Conservation (phyloP, 176 grass and related monocot genomes). For the Lolium perenne region DNA sequence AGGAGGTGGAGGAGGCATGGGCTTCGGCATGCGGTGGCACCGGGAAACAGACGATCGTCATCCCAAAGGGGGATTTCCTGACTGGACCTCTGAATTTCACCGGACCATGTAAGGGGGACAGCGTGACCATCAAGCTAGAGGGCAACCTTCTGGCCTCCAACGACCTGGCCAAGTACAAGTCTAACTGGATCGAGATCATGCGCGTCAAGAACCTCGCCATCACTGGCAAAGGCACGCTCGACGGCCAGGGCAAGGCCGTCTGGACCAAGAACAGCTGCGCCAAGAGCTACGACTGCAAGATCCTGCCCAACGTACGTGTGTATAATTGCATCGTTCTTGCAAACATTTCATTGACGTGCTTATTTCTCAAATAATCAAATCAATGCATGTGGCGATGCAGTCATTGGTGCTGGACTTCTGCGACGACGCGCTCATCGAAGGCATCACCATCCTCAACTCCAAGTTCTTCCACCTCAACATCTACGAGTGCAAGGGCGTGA, state of each 20-base stretch:
- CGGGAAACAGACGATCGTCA: slow-evolving; percentile 39
- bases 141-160: slow-evolving; percentile 56
- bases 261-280: slow-evolving; percentile 60
- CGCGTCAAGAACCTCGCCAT: slow-evolving; percentile 50
- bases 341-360: too few relatives aligned
- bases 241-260: slow-evolving; percentile 59
- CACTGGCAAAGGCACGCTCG: slow-evolving; percentile 49
- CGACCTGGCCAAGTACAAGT: slow-evolving; percentile 38
- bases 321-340: too few relatives aligned
- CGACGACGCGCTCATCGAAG: slow-evolving; percentile 30
- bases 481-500: slow-evolving; percentile 48
- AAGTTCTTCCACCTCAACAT: slow-evolving; percentile 85
- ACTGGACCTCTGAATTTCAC: slow-evolving; percentile 45
- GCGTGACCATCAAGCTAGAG: slow-evolving; percentile 45
- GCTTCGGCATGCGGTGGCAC: slow-evolving; percentile 34
- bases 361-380: too few relatives aligned
- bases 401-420: slow-evolving; percentile 57
- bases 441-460: slow-evolving; percentile 49
- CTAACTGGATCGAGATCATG: slow-evolving; percentile 64
- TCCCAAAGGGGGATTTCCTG: slow-evolving; percentile 52
- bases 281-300: slow-evolving; percentile 58
- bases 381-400: slow-evolving; percentile 43
- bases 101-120: slow-evolving; percentile 60
- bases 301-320: slow-evolving; percentile 67
- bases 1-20: slow-evolving; percentile 52